Percentiles rank a stretch among this genome's conserved stretches.
These are phyloP conservation scores for Tetrahymena elliotti DNA, from an alignment of 73 alveolate genomes.

Conservation along the genomic window DNA sequence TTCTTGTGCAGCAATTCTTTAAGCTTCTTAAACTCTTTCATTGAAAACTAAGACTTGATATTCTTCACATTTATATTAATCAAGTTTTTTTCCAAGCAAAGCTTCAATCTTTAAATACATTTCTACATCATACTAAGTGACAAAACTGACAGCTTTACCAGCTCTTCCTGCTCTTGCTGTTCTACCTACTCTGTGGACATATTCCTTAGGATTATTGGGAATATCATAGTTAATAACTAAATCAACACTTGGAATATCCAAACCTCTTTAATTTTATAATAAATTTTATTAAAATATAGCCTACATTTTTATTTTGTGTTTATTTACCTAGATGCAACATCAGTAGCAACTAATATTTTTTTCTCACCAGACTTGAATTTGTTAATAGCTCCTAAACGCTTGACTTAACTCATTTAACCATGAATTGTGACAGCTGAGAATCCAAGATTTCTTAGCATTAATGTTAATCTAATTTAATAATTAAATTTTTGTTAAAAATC, in stretches of 20 bases:
- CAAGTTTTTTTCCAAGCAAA: constrained; percentile 62
- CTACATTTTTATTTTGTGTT: constrained; percentile 43
- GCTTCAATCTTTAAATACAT: constrained; percentile 72
- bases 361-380: constrained; percentile 57
- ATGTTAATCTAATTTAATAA: constrained; percentile 18
- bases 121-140: constrained; percentile 88
- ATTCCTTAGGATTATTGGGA: constrained; percentile 92
- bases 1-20: constrained; percentile 34
- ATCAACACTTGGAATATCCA: constrained; percentile 90
- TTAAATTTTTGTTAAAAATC: constrained; percentile 14
- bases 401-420: constrained; percentile 50
- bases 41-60: constrained; percentile 55
- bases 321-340: constrained; percentile 68
- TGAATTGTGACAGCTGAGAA: constrained; percentile 42
- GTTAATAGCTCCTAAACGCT: constrained; percentile 43
- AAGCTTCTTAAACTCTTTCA: constrained; percentile 38
- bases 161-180: constrained; percentile 99
- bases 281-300: constrained; percentile 79
- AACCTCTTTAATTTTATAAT: constrained; percentile 70
- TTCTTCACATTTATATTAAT: constrained; percentile 64
- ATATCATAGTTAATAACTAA: constrained; percentile 88
- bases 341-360: constrained; percentile 89
- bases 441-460: constrained; percentile 51
- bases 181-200: constrained; percentile 96
- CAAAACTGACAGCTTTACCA: constrained; percentile 84